A percentile compares a stretch with the other conserved stretches of the same genome.
Evolutionary conservation across 495 filamentous ascomycete genomes (phyloP).

Genomic region (Penicillium herquei): DNA sequence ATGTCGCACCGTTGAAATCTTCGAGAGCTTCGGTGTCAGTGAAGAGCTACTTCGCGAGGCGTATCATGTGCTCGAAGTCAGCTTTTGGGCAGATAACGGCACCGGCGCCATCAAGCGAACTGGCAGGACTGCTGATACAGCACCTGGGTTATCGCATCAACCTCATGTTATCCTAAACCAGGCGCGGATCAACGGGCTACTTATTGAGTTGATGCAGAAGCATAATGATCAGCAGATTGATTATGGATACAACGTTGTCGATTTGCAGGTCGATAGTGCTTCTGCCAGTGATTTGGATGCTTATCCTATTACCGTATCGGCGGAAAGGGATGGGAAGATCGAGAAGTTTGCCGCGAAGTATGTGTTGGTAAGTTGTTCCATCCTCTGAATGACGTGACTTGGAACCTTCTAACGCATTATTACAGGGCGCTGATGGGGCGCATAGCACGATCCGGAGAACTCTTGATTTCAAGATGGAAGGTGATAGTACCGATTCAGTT

Average conservation of each 20-base stretch:
- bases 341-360: constrained; percentile 65
- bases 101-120: constrained; percentile 50
- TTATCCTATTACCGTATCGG: constrained; percentile 53
- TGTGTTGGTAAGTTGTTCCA: constrained; percentile 52
- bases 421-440: constrained; percentile 75
- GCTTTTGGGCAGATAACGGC: constrained; percentile 55
- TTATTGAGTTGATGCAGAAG: constrained; percentile 51
- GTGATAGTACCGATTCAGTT: constrained; percentile 70
- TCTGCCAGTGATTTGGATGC: constrained; percentile 38
- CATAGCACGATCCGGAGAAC: constrained; percentile 66
- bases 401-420: not conserved
- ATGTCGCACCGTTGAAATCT: constrained; percentile 76
- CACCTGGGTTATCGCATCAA: constrained; percentile 61
- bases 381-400: not conserved
- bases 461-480: constrained; percentile 69
- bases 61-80: constrained; percentile 67
- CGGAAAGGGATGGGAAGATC: constrained; percentile 49
- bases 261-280: constrained; percentile 51
- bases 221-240: constrained; percentile 53
- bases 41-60: constrained; percentile 70
- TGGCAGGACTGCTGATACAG: constrained; percentile 58
- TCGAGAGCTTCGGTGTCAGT: constrained; percentile 71
- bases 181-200: constrained; percentile 64
- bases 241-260: constrained; percentile 58
- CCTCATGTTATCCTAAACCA: constrained; percentile 79